phyloP scores from a whole-genome alignment of 202 grass and related monocot genomes.

The Panicum hallii region DNA sequence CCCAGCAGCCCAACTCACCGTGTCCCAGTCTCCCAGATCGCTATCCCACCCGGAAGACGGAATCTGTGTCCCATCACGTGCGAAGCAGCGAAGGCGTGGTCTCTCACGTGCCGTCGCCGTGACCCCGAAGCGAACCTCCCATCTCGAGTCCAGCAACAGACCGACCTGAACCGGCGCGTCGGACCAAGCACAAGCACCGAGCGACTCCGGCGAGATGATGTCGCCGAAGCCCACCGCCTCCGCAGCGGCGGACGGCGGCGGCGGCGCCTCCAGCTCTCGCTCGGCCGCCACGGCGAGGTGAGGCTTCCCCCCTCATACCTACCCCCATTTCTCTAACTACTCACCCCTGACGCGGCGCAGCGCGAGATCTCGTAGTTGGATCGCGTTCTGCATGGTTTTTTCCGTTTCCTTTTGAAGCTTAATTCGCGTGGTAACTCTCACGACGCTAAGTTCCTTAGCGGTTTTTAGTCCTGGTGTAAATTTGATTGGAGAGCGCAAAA shows the following conservation, averaged over 20 bases:
- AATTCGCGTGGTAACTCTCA: neutral
- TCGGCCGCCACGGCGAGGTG: constrained; percentile 40
- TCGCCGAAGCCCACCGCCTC: constrained; percentile 49
- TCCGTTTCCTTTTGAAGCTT: neutral
- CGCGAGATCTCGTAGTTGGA: constrained; percentile 45
- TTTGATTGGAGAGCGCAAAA: neutral
- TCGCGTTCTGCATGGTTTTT: neutral
- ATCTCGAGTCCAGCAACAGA: neutral
- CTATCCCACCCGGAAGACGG: neutral
- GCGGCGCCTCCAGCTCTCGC: constrained; percentile 31
- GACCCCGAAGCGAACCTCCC: constrained; percentile 2
- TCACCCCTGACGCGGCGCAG: neutral
- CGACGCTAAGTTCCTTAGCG: neutral
- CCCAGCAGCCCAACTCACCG: no score
- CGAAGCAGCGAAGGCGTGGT: neutral
- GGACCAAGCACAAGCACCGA: constrained; percentile 8
- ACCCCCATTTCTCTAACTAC: constrained; percentile 26
- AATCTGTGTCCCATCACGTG: constrained; percentile 25
- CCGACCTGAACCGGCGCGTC: constrained; percentile 23
- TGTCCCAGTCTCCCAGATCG: no score
- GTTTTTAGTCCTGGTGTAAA: neutral
- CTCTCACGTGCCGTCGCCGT: constrained; percentile 18
- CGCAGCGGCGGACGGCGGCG: constrained; percentile 37
- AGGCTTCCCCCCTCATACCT: neutral
- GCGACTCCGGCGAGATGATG: constrained; percentile 47